Evolutionary conservation across 208 protist species (phyloP), one percentile per base, ranked within the genome.

Genomic region (Acanthamoeba culbertsoni): DNA sequence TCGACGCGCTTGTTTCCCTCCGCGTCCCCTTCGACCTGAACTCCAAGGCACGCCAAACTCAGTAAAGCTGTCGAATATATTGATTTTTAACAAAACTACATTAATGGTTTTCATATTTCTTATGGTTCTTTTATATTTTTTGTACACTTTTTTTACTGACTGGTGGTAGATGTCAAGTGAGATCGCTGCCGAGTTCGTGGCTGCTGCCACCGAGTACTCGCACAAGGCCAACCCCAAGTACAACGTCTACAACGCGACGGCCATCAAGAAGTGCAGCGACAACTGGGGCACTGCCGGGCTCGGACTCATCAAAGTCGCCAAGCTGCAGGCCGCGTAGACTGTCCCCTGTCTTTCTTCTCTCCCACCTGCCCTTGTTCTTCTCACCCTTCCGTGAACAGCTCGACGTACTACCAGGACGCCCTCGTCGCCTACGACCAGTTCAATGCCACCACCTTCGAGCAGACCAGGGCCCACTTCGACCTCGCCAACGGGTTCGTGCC

Each of bases 211-310:
- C 23, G 68, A 43, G 37, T 79, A 79, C 68, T 0, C 68, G 37
- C 68, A 51, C 68, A 43, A n/a, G 68, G 42, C 42, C 68, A 51
- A 79, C 42, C 35, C 68, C 35, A 79, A 79, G 68, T 51, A 79
- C 68, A 20, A 46, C 68, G 68, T 79, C 42, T 79, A 79, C 68
- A 79, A 79, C 68, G 68, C 68, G 26, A 53, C 68, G 20, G 35
- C 68, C 68, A 79, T 79, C 68, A 79, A 79, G 68, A 79, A 79
- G 68, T 79, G 68, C 68, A 79, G 42, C 68, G 68, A 79, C 68
- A 79, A 79, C 42, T 79, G 68, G 68, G 68, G 68, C 68, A 79
- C 68, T 0, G 68, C 68, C 35, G 40, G 42, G 6, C 18, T 79
- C 3, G 68, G 68, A 3, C 68, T 79, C 40, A 48, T 79, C 68